phyloP scores from a whole-genome alignment of 345 rosid genomes.

The Noccaea bulbosa region DNA sequence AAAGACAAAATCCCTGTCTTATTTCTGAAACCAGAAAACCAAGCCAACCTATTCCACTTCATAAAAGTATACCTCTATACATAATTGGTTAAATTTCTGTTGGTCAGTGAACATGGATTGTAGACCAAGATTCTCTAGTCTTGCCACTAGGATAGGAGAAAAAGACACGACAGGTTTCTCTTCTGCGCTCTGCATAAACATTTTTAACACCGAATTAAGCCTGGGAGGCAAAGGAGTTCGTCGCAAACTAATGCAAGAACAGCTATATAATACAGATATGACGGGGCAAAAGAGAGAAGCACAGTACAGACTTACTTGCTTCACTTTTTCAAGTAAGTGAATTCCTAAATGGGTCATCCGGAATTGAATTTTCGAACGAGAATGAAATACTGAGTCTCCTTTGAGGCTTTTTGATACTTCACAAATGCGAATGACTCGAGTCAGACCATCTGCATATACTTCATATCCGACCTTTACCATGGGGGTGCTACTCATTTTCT shows the following conservation, averaged over 20 bases:
- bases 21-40: slow-evolving; percentile 29
- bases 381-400: slow-evolving; percentile 47
- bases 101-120: slow-evolving; percentile 64
- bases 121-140: slow-evolving; percentile 63
- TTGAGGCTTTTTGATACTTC: slow-evolving; percentile 59
- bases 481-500: slow-evolving; percentile 51
- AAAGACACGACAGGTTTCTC: slow-evolving; percentile 47
- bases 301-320: slow-evolving; percentile 55
- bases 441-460: slow-evolving; percentile 90
- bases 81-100: slow-evolving; percentile 71
- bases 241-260: slow-evolving; percentile 26
- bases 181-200: slow-evolving; percentile 57
- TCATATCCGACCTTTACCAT: slow-evolving; percentile 77
- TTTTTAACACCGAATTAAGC: slow-evolving; percentile 40
- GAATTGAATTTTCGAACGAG: slow-evolving; percentile 66
- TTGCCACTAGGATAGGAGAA: slow-evolving; percentile 63
- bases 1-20: slow-evolving; percentile 20
- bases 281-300: slow-evolving; percentile 16
- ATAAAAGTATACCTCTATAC: slow-evolving; percentile 59
- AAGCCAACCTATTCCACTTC: slow-evolving; percentile 27
- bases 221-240: slow-evolving; percentile 27
- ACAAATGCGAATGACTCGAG: slow-evolving; percentile 81
- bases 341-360: slow-evolving; percentile 65
- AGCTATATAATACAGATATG: slow-evolving; percentile 19
- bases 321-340: slow-evolving; percentile 74